Evolutionary conservation across 2,329 filamentous ascomycete genomes (phyloP).

Genomic region (Pleomassaria siparia): DNA sequence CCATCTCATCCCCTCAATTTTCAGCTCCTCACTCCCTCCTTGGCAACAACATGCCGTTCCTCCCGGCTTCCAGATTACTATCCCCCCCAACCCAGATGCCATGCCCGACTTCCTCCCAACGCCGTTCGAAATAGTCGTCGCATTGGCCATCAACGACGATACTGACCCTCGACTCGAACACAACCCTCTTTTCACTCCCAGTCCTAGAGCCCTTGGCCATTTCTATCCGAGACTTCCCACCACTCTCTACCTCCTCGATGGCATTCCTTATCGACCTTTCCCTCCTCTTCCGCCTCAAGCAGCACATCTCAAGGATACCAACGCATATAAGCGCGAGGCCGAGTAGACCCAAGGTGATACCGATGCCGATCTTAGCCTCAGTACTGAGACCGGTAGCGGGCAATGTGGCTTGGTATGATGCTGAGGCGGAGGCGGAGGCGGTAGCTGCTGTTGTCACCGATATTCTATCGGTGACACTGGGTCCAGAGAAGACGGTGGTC

Average conservation of each 20-base stretch:
- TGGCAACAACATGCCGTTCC: conserved; percentile 23
- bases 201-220: conserved; percentile 10
- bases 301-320: conserved; percentile 12
- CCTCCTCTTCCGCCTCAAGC: conserved; percentile 19
- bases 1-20: background rate
- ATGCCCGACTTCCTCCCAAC: no score
- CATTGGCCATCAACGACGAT: conserved; percentile 23
- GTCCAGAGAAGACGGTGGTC: no score
- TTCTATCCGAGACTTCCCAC: no score
- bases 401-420: conserved; percentile 1
- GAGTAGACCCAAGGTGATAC: conserved; percentile 9
- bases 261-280: conserved; percentile 19
- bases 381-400: conserved; percentile 2
- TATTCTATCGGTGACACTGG: no score
- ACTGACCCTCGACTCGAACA: conserved; percentile 27
- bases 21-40: conserved; percentile 7
- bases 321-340: conserved; percentile 10
- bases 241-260: conserved; percentile 23
- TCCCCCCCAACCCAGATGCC: no score
- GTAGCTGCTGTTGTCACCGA: background rate
- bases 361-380: conserved; percentile 15
- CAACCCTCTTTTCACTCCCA: conserved; percentile 25
- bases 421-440: background rate
- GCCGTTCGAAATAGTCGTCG: conserved; percentile 8
- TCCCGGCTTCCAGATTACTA: no score